Percentiles rank a stretch among this genome's conserved stretches.
phyloP scores from a whole-genome alignment of 805 yeast species.

The Saccharomycopsis selenospora region DNA sequence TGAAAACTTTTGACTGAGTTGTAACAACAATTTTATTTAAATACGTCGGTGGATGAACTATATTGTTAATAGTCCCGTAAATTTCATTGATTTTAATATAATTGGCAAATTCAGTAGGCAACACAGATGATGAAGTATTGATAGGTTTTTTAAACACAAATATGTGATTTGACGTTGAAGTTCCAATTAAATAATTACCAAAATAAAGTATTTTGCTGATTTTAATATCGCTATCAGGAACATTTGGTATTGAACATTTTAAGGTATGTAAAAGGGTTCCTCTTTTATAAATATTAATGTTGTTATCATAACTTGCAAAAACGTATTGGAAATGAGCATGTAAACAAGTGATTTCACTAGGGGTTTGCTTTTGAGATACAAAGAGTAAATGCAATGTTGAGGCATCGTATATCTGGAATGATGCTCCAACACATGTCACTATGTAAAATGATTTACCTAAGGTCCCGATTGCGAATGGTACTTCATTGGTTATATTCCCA shows the following conservation, averaged over 20 bases:
- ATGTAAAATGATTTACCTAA: conserved; percentile 82
- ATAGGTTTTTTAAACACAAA: conserved; percentile 47
- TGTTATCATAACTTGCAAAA: conserved; percentile 65
- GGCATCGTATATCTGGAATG: conserved; percentile 91
- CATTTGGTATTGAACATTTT: conserved; percentile 28
- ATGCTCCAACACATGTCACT: conserved; percentile 81
- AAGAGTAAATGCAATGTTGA: conserved; percentile 77
- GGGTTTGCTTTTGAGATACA: conserved; percentile 75
- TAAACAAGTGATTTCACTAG: conserved; percentile 58
- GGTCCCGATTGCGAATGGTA: conserved; percentile 83
- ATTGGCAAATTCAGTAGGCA: conserved; percentile 62
- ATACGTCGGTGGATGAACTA: conserved; percentile 84
- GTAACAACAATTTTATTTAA: conserved; percentile 81
- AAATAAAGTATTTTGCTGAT: conserved; percentile 53
- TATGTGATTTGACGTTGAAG: conserved; percentile 38
- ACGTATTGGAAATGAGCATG: conserved; percentile 80
- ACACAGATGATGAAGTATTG: conserved; percentile 32
- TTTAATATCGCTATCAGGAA: conserved; percentile 16
- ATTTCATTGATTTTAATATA: conserved; percentile 48
- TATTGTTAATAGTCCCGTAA: conserved; percentile 63
- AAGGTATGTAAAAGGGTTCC: conserved; percentile 52
- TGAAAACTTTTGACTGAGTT: conserved; percentile 53
- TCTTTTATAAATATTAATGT: conserved; percentile 73
- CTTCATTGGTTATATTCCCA: conserved; percentile 82
- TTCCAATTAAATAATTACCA: conserved; percentile 66